Conservation (phyloP, 305 asterid species). For the Rubia balearica region DNA sequence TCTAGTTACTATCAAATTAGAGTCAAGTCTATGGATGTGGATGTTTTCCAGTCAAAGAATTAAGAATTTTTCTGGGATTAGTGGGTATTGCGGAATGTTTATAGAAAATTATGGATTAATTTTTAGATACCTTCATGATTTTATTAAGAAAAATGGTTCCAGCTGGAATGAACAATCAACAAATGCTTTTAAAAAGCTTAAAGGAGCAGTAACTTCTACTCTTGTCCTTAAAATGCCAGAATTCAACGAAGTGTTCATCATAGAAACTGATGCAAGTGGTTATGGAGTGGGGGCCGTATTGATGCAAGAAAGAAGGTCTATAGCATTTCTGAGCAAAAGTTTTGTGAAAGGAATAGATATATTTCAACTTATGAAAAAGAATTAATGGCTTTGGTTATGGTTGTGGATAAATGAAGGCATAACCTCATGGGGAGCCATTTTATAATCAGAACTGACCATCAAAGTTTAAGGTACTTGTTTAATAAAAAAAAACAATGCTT, state of each 20-base stretch:
- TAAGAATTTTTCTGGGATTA: too few species aligned
- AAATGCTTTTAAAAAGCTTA: not conserved
- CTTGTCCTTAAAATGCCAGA: not conserved
- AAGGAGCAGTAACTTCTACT: not conserved
- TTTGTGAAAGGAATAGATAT: not conserved
- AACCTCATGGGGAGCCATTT: too few species aligned
- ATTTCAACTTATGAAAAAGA: not conserved
- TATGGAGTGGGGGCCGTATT: not conserved
- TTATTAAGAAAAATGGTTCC: too few species aligned
- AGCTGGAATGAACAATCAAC: not conserved
- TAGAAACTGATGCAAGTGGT: not conserved
- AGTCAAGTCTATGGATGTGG: not conserved
- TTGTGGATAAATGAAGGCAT: too few species aligned
- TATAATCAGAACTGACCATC: too few species aligned
- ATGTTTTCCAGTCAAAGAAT: not conserved
- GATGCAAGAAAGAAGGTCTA: not conserved
- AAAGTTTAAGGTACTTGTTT: not conserved
- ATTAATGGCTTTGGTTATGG: not conserved
- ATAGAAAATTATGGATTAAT: too few species aligned
- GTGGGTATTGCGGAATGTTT: not conserved
- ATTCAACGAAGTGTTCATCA: too few species aligned
- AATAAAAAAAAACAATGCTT: not conserved
- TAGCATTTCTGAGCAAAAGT: not conserved
- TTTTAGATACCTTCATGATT: not conserved
- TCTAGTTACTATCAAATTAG: not conserved